phyloP scores from a whole-genome alignment of 129 eudicot species.

The carrot (Daucus carota) region DH1_v3.0 NC_030385.2:44567001-44567500 shows the following conservation, averaged over 20 bases:
- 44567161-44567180: neutral
- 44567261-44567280: neutral
- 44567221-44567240: neutral
- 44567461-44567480: neutral
- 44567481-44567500: neutral
- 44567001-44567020: slow-evolving; percentile 14
- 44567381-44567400: neutral
- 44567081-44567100: neutral
- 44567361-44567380: neutral
- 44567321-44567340: neutral
- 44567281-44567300: neutral
- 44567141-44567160: neutral
- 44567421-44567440: neutral
- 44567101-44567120: neutral
- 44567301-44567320: neutral
- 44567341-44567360: neutral
- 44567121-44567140: neutral
- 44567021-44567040: slow-evolving; percentile 17
- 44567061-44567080: neutral
- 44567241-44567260: neutral
- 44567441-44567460: neutral
- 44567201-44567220: neutral
- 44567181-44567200: neutral
- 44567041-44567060: neutral
- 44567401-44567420: neutral